Conservation (phyloP, 208 protist species). For the Crithidia brevicula region DNA sequence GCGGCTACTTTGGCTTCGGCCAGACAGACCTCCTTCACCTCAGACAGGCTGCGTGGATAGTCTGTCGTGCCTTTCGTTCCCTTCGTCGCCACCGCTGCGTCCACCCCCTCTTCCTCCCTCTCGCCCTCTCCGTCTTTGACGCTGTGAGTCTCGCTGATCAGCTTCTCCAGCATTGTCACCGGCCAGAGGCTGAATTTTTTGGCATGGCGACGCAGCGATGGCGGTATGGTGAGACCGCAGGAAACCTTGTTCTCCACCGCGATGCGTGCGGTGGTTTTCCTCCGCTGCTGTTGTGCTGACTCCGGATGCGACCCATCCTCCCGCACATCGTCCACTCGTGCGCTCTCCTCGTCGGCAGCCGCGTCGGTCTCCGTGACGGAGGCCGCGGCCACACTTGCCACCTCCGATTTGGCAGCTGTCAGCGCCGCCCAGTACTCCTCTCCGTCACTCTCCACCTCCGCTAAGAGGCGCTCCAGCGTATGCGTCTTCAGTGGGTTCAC, state of each 20-base stretch:
- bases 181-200: constrained; percentile 86
- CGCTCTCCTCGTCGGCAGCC: constrained; percentile 7
- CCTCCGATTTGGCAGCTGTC: constrained; percentile 40
- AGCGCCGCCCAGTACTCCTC: constrained; percentile 83
- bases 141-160: constrained; percentile 5
- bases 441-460: constrained; percentile 48
- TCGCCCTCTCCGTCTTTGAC: neutral
- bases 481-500: constrained; percentile 52
- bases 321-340: neutral
- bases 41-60: constrained; percentile 40
- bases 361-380: constrained; percentile 18
- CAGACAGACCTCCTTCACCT: constrained; percentile 68
- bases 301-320: neutral
- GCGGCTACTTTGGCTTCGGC: constrained; percentile 63
- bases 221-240: constrained; percentile 60
- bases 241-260: constrained; percentile 41
- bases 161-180: constrained; percentile 43
- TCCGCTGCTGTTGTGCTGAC: neutral
- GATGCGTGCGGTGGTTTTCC: constrained; percentile 9
- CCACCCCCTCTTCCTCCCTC: neutral
- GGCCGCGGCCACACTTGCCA: constrained; percentile 21
- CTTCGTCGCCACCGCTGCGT: too few relatives aligned
- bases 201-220: constrained; percentile 59
- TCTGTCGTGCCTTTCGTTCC: neutral
- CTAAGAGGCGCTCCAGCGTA: constrained; percentile 48